Percentiles rank a stretch among this genome's conserved stretches.
These are phyloP conservation scores for Coniferiporia sulphurascens DNA, from an alignment of 1,284 basidiomycete species.

Conservation along the genomic window DNA sequence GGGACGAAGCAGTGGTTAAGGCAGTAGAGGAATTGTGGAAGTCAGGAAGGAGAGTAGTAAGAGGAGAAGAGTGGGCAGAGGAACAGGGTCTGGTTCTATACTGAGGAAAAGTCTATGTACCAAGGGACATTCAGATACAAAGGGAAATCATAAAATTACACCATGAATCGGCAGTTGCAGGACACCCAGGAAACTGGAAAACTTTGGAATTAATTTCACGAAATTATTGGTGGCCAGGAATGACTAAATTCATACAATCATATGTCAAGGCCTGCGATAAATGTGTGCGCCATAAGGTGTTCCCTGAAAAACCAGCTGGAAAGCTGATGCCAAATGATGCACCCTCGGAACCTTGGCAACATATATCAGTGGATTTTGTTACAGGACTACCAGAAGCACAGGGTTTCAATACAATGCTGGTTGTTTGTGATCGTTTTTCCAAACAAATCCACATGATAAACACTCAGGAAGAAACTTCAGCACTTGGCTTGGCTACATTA, in stretches of 20 bases:
- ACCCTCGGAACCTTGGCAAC: conserved; percentile 19
- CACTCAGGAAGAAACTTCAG: conserved; percentile 25
- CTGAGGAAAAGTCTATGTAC: conserved; percentile 6
- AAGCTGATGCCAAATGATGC: conserved; percentile 18
- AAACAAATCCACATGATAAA: conserved; percentile 30
- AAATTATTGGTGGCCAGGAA: conserved; percentile 24
- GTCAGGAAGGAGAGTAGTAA: too few species aligned
- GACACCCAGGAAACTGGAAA: conserved; percentile 32
- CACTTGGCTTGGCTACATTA: conserved; percentile 24
- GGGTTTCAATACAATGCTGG: conserved; percentile 34
- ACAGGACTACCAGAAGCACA: conserved; percentile 27
- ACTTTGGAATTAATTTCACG: conserved; percentile 24
- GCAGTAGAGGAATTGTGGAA: too few species aligned
- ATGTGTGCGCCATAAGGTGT: conserved; percentile 20
- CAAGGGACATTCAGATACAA: conserved; percentile 6
- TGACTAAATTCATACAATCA: conserved; percentile 16
- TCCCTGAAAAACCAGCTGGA: conserved; percentile 10
- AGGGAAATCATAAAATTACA: conserved; percentile 5
- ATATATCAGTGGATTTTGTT: conserved; percentile 21
- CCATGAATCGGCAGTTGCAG: conserved; percentile 16
- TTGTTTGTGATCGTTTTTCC: conserved; percentile 33
- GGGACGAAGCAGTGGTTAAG: too few species aligned
- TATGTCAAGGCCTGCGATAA: conserved; percentile 23
- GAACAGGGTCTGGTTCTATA: conserved; percentile 13
- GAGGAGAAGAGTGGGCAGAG: conserved; percentile 11